Evolutionary conservation across 768 basidiomycete species (phyloP), one percentile per base, ranked within the genome.

Genomic region (Leccinum longicurvipes): DNA sequence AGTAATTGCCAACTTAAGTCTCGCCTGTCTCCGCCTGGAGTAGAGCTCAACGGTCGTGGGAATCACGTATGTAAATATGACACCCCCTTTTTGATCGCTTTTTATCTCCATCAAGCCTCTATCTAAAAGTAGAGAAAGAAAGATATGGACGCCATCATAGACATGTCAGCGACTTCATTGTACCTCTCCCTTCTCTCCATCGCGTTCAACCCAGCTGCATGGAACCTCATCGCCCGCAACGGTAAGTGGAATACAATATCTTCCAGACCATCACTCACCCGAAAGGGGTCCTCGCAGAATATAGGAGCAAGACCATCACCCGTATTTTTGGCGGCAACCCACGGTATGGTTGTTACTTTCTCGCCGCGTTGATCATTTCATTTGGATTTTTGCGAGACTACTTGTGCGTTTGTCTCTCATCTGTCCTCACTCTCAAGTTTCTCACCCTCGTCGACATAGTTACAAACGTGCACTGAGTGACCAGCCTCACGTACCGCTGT

Each of bases 201-300:
- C 48, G 67, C 83, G 2, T 98, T 98, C 77, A 98, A 98, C 65
- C 96, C 96, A 0, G 85, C 86, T 1, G 93, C 88, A 56, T 99
- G 96, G 96, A 99, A 99, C 72, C 84, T 93, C 59, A 84, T 95
- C 27, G 96, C 96, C 24, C 86, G 85, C 54, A 93, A 95, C 75
- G 93, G 93, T 93, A 59, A 48, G 83, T 74, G 19, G 21, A 31
- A 47, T 41, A 5, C 47, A 29, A 48, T 12, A 12, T 32, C 45
- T 15, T 9, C 17, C 34, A 17, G 24, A 24, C n/a, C 15, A 24
- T 11, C 17, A 7, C 42, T 46, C 29, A 47, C n/a, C 14, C 9
- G 14, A 17, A 44, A 5, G 14, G 39, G 41, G 24, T 10, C n/a
- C 17, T 17, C 36, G 24, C 60, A 89, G 87, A 89, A 64, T 91